Conservation (phyloP, 768 basidiomycete species). For the Phlebiopsis flavidoalba region DNA sequence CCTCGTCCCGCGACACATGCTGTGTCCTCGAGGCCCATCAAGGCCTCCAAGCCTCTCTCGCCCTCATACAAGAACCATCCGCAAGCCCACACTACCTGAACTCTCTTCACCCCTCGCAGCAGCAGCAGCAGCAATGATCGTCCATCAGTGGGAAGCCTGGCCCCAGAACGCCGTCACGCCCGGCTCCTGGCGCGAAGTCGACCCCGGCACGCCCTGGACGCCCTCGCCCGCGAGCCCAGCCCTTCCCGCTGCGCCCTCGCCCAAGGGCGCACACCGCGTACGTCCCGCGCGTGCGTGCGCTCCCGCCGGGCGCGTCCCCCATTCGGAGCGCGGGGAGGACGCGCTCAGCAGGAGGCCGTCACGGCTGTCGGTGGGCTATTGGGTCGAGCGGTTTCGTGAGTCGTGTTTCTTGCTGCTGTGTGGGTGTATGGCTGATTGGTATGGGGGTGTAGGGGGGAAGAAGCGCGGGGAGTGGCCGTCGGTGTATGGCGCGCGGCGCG, state of each 20-base stretch:
- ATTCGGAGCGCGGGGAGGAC: constrained; percentile 1
- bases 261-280: background rate
- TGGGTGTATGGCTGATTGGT: background rate
- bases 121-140: background rate
- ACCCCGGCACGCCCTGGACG: constrained; percentile 15
- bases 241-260: constrained; percentile 1
- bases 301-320: background rate
- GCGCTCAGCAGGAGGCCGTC: background rate
- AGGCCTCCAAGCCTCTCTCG: background rate
- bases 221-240: constrained; percentile 13
- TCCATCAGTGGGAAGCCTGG: constrained; percentile 9
- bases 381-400: constrained; percentile 1
- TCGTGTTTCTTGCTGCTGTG: background rate
- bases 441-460: background rate
- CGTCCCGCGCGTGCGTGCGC: no score
- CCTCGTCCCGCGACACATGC: background rate
- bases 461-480: background rate
- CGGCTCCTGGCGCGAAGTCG: constrained; percentile 8
- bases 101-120: background rate
- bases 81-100: background rate
- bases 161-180: constrained; percentile 12
- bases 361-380: constrained; percentile 6
- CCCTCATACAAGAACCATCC: background rate
- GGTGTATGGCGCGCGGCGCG: background rate
- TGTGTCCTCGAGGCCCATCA: constrained; percentile 12